phyloP scores from a whole-genome alignment of 176 grass and related monocot genomes.

The Eremochloa ophiuroides region DNA sequence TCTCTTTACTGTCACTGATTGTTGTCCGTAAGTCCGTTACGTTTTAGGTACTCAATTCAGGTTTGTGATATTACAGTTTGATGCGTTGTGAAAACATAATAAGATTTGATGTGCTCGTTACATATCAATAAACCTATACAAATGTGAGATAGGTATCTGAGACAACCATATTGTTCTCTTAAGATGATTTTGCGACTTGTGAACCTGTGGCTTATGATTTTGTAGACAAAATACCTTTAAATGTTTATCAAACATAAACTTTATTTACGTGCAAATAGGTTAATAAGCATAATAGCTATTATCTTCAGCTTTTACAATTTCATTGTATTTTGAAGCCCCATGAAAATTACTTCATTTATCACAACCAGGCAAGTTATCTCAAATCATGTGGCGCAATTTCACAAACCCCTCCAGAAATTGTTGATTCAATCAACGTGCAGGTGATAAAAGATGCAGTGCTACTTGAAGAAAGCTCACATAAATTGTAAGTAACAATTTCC shows the following conservation, averaged over 20 bases:
- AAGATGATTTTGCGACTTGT: neutral
- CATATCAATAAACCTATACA: neutral
- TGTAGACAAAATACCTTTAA: neutral
- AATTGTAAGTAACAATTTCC: conserved; percentile 20
- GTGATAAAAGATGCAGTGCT: neutral
- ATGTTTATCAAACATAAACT: too few species aligned
- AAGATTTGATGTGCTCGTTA: neutral
- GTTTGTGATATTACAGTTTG: neutral
- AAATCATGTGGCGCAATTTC: conserved; percentile 62
- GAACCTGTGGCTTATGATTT: neutral
- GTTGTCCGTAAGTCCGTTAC: neutral
- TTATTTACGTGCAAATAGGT: too few species aligned
- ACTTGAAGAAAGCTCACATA: conserved; percentile 18
- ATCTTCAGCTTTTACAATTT: neutral
- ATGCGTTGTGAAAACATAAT: neutral
- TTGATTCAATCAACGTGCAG: neutral
- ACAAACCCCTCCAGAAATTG: conserved; percentile 55
- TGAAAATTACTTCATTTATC: neutral
- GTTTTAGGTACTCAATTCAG: neutral
- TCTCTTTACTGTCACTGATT: neutral
- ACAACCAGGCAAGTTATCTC: conserved; percentile 61
- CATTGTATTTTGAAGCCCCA: neutral
- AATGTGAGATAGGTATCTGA: neutral
- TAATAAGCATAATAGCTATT: neutral
- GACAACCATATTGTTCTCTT: neutral